Evolutionary conservation across 805 yeast species (phyloP), one percentile per base, ranked within the genome.

Genomic region (Myxozyma mucilagina): DNA sequence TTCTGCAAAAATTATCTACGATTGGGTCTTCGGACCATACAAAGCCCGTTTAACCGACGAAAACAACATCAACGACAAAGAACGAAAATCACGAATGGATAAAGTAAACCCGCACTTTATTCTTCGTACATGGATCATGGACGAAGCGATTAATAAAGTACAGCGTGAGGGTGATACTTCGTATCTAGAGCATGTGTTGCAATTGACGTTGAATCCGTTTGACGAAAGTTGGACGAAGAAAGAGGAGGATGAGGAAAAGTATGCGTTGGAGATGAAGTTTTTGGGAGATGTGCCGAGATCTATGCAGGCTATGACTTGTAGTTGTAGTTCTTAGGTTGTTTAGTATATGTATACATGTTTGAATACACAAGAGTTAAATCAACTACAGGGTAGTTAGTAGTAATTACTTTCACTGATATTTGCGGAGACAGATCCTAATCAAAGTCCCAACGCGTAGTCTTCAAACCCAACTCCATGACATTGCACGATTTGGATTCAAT

Each of bases 111-210:
- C 98, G 2, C 71, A 83, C 39, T 93, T 93, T 70, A 80, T 88
- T 5, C 94, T 97, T 20, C 80, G 93, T 61, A 88, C 85, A 65
- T 90, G 96, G 91, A 86, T 92, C 55, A 77, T 94, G 56, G 90
- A 90, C 56, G 92, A 91, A 63, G 97, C 90, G 0, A 86, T 89
- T 49, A 79, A 82, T 0, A 77, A 80, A 41, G 88, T 84, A 1
- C 76, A 80, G 34, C 74, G 75, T 45, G 77, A 77, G n/a, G 78
- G 81, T 39, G 85, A 84, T 70, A 69, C 79, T 11, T 75, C 78
- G 0, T 75, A 82, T 45, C 76, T 91, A 62, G 70, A 82, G 35
- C 88, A 88, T 67, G 76, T 91, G 11, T 79, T 85, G 59, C 76
- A 79, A 56, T 89, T 93, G 97, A 77, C 88, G 11, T 77, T 84